Evolutionary conservation across 305 asterid genomes (phyloP).

Genomic region (Plantago coronopus): DNA sequence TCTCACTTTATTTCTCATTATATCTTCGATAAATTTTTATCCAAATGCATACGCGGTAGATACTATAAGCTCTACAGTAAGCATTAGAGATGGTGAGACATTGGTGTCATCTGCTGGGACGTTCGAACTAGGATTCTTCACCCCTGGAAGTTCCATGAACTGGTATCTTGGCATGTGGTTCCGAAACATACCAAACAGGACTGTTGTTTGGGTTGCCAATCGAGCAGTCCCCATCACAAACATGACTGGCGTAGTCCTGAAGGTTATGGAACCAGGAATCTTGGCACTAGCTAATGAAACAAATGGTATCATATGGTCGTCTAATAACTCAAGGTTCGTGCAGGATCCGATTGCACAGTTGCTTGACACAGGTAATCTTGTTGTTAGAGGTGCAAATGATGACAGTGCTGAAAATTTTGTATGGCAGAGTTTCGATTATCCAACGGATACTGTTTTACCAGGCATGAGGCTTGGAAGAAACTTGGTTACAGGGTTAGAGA

Average conservation of each 20-base stretch:
- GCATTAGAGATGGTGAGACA: neutral
- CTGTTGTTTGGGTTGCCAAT: conserved; percentile 20
- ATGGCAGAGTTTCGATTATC: conserved; percentile 21
- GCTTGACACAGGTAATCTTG: conserved; percentile 20
- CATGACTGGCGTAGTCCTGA: neutral
- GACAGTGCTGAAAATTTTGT: conserved; percentile 9
- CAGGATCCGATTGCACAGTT: conserved; percentile 16
- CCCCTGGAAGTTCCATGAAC: conserved; percentile 10
- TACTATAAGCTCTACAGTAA: neutral
- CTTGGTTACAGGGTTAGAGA: conserved; percentile 10
- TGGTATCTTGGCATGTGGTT: conserved; percentile 11
- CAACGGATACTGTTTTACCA: conserved; percentile 15
- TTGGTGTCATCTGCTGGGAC: conserved; percentile 1
- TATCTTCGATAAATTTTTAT: too few relatives aligned
- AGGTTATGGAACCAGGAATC: neutral
- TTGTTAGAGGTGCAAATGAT: conserved; percentile 9
- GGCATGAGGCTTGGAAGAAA: conserved; percentile 14
- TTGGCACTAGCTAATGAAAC: neutral
- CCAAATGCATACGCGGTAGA: neutral
- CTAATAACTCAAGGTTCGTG: neutral
- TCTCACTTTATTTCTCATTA: too few relatives aligned
- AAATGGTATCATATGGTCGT: neutral
- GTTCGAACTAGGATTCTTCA: conserved; percentile 19
- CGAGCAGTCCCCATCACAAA: conserved; percentile 7
- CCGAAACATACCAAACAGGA: neutral